Percentiles rank a stretch among this genome's conserved stretches.
phyloP scores from a whole-genome alignment of 2,329 filamentous ascomycete genomes.

The Epichloe sylvatica region DNA sequence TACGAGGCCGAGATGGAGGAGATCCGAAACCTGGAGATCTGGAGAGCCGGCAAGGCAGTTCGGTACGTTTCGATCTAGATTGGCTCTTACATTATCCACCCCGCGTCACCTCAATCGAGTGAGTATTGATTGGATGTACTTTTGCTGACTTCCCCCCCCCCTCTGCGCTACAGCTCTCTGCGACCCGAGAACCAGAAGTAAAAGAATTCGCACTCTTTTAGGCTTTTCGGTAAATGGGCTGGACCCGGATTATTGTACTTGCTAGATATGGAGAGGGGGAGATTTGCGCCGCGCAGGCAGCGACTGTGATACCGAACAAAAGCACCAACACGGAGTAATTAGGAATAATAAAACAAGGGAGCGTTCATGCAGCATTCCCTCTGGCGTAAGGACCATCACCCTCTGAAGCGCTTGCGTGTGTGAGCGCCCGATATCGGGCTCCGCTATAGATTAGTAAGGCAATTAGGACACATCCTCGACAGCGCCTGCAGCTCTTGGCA shows the following conservation, averaged over 20 bases:
- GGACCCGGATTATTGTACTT: slow-evolving; percentile 1
- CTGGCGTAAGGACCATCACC: too few species aligned
- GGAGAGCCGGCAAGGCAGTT: slow-evolving; percentile 95
- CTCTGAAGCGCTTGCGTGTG: too few species aligned
- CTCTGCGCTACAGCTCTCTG: slow-evolving; percentile 40
- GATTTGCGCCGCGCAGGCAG: background rate
- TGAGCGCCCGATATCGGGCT: too few species aligned
- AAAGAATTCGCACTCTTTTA: slow-evolving; percentile 9
- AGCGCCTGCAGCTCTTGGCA: too few species aligned
- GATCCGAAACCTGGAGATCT: slow-evolving; percentile 97
- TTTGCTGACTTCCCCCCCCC: background rate
- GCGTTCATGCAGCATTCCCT: too few species aligned
- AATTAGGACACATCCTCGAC: too few species aligned
- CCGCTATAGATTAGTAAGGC: too few species aligned
- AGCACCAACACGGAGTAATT: too few species aligned
- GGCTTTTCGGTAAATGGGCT: slow-evolving; percentile 1
- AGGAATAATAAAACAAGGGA: too few species aligned
- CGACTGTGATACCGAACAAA: slow-evolving; percentile 2
- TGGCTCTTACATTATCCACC: too few species aligned
- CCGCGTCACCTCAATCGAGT: too few species aligned
- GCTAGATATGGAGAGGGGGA: background rate
- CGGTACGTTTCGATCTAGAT: slow-evolving; percentile 38
- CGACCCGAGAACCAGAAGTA: slow-evolving; percentile 80
- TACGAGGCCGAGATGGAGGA: slow-evolving; percentile 98
- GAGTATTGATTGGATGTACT: background rate